Conservation (phyloP, 2,329 filamentous ascomycete genomes). For the Hypoxylon rubiginosum region DNA sequence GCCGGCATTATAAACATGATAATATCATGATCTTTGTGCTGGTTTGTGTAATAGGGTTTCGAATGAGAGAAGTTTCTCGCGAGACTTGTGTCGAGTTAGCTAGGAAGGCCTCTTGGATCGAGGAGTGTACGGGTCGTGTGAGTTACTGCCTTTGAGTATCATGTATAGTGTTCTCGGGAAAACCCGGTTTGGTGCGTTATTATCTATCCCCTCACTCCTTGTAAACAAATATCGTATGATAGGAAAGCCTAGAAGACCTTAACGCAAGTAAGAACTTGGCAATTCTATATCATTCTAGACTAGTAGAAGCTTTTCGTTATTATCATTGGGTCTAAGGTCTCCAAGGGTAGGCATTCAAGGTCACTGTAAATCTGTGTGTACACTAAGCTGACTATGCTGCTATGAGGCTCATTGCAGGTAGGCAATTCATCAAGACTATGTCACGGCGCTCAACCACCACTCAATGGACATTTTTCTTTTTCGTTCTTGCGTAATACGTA, state of each 20-base stretch:
- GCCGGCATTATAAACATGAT: not conserved
- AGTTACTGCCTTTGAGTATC: not conserved
- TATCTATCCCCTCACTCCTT: not conserved
- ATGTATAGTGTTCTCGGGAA: not conserved
- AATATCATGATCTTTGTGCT: conserved; percentile 3
- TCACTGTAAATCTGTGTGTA: too few relatives aligned
- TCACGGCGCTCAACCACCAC: not conserved
- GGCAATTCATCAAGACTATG: not conserved
- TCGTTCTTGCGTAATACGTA: not conserved
- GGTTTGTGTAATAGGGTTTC: not conserved
- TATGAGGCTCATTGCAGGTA: too few relatives aligned
- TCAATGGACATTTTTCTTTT: not conserved
- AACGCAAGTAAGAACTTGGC: not conserved
- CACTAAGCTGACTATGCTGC: too few relatives aligned
- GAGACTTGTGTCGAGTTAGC: not conserved
- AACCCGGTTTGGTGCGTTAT: not conserved
- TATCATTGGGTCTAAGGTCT: not conserved
- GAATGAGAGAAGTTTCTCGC: not conserved
- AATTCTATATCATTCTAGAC: not conserved
- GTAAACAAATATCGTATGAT: not conserved
- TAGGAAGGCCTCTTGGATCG: not conserved
- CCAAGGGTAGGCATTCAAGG: not conserved
- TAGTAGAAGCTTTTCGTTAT: not conserved
- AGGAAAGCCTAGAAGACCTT: not conserved
- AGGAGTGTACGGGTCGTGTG: not conserved